These are phyloP conservation scores for Solanum hybrid DNA, from an alignment of 305 asterid genomes.

Conservation along the genomic window DNA sequence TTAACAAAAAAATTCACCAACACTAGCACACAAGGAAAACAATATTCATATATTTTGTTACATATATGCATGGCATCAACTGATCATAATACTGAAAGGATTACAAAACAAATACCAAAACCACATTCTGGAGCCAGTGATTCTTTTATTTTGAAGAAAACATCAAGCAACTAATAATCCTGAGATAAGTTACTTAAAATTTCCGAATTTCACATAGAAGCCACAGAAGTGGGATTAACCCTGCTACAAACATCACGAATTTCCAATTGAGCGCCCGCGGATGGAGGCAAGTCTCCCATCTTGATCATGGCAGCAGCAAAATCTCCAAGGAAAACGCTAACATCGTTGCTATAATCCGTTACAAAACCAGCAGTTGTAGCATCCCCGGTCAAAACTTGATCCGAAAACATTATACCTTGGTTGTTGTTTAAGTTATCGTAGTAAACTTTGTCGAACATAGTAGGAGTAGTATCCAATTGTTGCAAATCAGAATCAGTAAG, in stretches of 20 bases:
- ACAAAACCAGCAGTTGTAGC: not conserved
- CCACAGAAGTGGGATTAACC: conserved; percentile 7
- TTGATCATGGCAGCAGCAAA: conserved; percentile 10
- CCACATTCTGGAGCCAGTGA: not conserved
- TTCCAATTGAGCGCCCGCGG: not conserved
- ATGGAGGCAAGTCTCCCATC: conserved; percentile 6
- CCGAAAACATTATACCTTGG: conserved; percentile 8
- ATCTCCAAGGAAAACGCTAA: not conserved
- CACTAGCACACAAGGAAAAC: not conserved
- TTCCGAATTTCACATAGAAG: conserved; percentile 1
- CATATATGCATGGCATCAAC: not conserved
- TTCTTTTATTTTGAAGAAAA: not conserved
- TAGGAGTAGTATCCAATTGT: conserved; percentile 2
- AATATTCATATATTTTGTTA: not conserved
- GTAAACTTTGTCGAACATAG: conserved; percentile 4
- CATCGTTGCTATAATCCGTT: not conserved
- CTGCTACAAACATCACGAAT: conserved; percentile 12
- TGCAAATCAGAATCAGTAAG: not conserved
- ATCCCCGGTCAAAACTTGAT: not conserved
- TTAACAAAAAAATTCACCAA: not conserved
- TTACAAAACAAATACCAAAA: not conserved
- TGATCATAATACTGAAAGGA: not conserved
- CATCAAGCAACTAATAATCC: not conserved
- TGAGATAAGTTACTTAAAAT: not conserved
- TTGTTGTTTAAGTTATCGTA: not conserved